Evolutionary conservation across 768 basidiomycete genomes (phyloP).

Genomic region (Leccinum arenicola): DNA sequence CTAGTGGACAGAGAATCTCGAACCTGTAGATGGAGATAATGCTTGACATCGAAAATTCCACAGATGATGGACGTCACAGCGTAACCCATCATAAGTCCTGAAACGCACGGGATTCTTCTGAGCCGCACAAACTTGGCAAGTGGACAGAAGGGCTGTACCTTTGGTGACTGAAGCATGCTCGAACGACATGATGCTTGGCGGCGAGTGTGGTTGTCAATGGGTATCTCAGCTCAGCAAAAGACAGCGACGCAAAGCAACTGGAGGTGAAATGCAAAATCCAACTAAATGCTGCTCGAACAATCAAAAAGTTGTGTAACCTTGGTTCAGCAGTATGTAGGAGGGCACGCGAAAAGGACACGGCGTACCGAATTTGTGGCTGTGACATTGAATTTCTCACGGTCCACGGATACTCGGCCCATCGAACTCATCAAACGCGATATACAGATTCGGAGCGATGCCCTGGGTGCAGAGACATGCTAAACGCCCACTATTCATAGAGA

Average conservation of each 20-base stretch:
- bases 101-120: neutral
- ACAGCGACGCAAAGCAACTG: neutral
- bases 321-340: neutral
- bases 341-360: neutral
- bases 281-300: neutral
- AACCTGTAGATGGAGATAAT: slow-evolving; percentile 84
- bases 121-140: slow-evolving; percentile 2
- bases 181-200: slow-evolving; percentile 57
- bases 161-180: slow-evolving; percentile 83
- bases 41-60: slow-evolving; percentile 83
- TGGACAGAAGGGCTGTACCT: slow-evolving; percentile 43
- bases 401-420: too few relatives aligned
- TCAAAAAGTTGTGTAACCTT: neutral
- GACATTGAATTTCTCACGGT: neutral
- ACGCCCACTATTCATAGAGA: neutral
- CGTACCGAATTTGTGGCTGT: slow-evolving; percentile 12
- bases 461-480: neutral
- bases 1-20: slow-evolving; percentile 15
- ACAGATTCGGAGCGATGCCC: neutral
- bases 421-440: too few relatives aligned
- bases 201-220: neutral
- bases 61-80: slow-evolving; percentile 71
- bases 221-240: neutral
- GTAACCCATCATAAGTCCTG: slow-evolving; percentile 75
- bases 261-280: neutral